A percentile compares a stretch with the other conserved stretches of the same genome.
Conservation (phyloP, 108 stramenopile species). For the Licmophora abbreviata region DNA sequence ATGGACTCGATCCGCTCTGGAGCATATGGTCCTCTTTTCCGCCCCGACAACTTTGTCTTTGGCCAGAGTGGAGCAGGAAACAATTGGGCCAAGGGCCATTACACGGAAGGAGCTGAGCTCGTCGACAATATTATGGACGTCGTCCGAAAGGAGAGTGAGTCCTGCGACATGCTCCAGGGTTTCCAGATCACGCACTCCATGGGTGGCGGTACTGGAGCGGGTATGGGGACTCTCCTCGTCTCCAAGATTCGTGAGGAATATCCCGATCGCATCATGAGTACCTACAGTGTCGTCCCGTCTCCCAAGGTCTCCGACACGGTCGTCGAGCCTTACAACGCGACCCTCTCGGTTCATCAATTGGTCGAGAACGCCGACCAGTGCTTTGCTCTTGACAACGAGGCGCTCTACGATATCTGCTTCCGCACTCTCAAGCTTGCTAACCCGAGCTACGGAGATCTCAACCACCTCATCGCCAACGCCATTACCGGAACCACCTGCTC, state of each 20-base stretch:
- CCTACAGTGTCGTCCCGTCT: slow-evolving; percentile 87
- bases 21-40: slow-evolving; percentile 76
- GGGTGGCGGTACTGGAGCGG: slow-evolving; percentile 90
- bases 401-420: slow-evolving; percentile 95
- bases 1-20: slow-evolving; percentile 86
- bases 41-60: slow-evolving; percentile 95
- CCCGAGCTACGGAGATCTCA: slow-evolving; percentile 88
- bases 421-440: slow-evolving; percentile 87
- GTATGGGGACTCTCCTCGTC: slow-evolving; percentile 92
- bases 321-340: slow-evolving; percentile 96
- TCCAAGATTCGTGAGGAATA: slow-evolving; percentile 95
- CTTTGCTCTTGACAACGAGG: slow-evolving; percentile 95
- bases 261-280: slow-evolving; percentile 91
- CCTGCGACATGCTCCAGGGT: slow-evolving; percentile 83
- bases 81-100: slow-evolving; percentile 97
- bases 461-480: slow-evolving; percentile 92
- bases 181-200: slow-evolving; percentile 91
- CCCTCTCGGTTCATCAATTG: slow-evolving; percentile 94
- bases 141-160: slow-evolving; percentile 90
- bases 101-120: slow-evolving; percentile 95
- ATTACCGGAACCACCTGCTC: slow-evolving; percentile 94
- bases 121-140: slow-evolving; percentile 92
- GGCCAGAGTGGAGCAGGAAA: slow-evolving; percentile 88
- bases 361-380: slow-evolving; percentile 97
- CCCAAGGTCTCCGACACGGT: slow-evolving; percentile 96